Evolutionary conservation across 805 yeast genomes (phyloP).

Genomic region (Candida coquimbonensis): DNA sequence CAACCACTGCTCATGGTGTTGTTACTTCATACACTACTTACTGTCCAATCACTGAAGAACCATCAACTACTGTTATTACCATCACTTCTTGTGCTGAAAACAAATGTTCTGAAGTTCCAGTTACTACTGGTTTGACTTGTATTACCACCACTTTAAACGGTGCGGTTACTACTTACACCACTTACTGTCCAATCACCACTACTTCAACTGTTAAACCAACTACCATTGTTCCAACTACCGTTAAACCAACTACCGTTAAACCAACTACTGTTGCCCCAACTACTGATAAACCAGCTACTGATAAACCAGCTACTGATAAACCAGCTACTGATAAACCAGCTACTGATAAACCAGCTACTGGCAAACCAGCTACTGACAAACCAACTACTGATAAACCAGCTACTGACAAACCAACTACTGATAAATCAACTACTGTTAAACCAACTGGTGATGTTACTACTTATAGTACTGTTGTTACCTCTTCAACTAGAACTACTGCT

Average conservation of each 20-base stretch:
- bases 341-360: not conserved
- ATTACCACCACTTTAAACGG: constrained; percentile 25
- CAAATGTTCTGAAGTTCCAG: constrained; percentile 22
- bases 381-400: not conserved
- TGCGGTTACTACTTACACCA: constrained; percentile 24
- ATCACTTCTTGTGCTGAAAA: constrained; percentile 24
- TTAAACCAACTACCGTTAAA: not conserved
- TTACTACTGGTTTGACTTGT: constrained; percentile 19
- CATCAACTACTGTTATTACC: constrained; percentile 9
- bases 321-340: not conserved
- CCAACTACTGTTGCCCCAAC: not conserved
- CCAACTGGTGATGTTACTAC: not conserved
- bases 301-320: not conserved
- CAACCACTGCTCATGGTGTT: constrained; percentile 15
- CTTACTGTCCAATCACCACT: constrained; percentile 12
- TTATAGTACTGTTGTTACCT: not conserved
- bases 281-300: not conserved
- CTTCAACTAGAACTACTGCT: not conserved
- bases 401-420: not conserved
- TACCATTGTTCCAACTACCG: not conserved
- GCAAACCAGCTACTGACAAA: not conserved
- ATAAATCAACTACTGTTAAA: not conserved
- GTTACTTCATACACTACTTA: constrained; percentile 5
- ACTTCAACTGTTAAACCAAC: not conserved
- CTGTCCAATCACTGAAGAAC: constrained; percentile 2